Percentiles rank a stretch among this genome's conserved stretches.
Conservation (phyloP, 495 filamentous ascomycete species). For the Corynascus novoguineensis region DNA sequence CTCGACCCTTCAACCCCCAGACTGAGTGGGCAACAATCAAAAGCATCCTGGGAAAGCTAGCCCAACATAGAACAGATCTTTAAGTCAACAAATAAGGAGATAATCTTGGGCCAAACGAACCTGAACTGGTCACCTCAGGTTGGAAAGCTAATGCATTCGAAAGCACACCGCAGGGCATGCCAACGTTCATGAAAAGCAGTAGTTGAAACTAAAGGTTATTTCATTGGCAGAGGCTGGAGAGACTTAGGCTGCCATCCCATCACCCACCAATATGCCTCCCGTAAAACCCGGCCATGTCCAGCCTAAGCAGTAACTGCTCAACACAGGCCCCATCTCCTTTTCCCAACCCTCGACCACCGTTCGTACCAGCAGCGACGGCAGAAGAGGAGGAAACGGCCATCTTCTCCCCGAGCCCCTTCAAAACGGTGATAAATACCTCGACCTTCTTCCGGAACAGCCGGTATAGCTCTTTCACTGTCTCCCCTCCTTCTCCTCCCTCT, state of each 20-base stretch:
- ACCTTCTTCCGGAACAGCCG: constrained; percentile 59
- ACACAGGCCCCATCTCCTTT: constrained; percentile 44
- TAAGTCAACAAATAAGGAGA: too few species aligned
- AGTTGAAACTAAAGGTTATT: neutral
- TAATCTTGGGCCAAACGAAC: too few species aligned
- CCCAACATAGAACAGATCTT: too few species aligned
- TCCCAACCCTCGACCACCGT: constrained; percentile 34
- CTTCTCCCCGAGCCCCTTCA: constrained; percentile 56
- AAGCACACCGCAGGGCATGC: too few species aligned
- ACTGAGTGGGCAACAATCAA: too few species aligned
- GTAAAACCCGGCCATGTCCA: constrained; percentile 62
- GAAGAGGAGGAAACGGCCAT: constrained; percentile 16
- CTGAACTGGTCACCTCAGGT: too few species aligned
- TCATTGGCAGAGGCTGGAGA: too few species aligned
- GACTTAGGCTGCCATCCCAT: neutral
- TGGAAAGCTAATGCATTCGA: too few species aligned
- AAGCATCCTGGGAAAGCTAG: too few species aligned
- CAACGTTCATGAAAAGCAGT: too few species aligned
- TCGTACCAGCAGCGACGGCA: constrained; percentile 22
- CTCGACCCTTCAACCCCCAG: too few species aligned
- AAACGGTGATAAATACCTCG: constrained; percentile 61
- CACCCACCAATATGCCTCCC: neutral
- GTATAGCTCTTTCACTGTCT: constrained; percentile 52
- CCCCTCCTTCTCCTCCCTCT: constrained; percentile 19
- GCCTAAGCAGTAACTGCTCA: constrained; percentile 46